Conservation (phyloP, 1,284 basidiomycete species). For the Fomitopsis schrenkii region DNA sequence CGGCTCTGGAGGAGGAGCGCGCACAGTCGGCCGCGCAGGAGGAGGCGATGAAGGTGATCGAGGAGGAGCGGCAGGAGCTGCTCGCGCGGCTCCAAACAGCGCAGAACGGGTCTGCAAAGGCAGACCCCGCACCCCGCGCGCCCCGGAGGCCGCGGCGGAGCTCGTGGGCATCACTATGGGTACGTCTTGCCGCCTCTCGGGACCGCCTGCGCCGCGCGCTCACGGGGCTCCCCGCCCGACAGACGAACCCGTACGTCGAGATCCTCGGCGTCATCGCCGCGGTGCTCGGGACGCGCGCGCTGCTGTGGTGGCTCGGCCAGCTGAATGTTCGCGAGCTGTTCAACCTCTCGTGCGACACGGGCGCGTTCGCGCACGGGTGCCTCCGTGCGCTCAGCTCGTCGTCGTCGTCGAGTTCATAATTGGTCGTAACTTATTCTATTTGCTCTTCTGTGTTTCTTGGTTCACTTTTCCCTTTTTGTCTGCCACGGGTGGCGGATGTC, state of each 20-base stretch:
- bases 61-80: background rate
- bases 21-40: background rate
- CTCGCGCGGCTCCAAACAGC: background rate
- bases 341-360: background rate
- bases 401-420: background rate
- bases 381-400: background rate
- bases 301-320: conserved; percentile 1
- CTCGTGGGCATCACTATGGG: background rate
- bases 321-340: background rate
- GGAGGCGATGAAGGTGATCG: background rate
- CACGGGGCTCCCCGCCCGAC: background rate
- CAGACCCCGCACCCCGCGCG: background rate
- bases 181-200: background rate
- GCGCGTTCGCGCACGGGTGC: background rate
- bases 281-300: background rate
- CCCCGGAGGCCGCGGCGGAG: background rate
- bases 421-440: background rate
- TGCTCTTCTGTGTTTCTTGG: background rate
- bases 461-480: background rate
- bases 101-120: background rate
- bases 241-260: background rate
- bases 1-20: background rate
- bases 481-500: background rate
- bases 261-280: background rate
- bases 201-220: background rate